phyloP scores from a whole-genome alignment of 768 basidiomycete species.

The Russula earlei region DNA sequence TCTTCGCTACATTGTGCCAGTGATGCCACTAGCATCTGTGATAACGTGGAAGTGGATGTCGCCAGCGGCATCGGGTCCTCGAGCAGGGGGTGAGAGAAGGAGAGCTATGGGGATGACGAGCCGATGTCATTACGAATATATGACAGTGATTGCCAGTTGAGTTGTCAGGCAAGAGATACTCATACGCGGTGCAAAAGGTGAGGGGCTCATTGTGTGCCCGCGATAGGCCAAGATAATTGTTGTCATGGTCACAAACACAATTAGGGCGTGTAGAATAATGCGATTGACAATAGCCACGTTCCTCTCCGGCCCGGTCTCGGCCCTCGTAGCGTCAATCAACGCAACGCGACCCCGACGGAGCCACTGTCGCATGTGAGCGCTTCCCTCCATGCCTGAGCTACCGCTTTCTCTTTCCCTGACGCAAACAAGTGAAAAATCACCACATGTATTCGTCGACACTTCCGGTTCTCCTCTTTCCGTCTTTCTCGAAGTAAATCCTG shows the following conservation, averaged over 20 bases:
- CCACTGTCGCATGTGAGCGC: not conserved
- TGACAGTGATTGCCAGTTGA: not conserved
- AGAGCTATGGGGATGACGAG: not conserved
- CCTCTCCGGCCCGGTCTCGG: too few species aligned
- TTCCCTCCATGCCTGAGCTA: not conserved
- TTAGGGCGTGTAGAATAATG: too few species aligned
- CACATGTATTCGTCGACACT: constrained; percentile 31
- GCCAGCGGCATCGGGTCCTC: constrained; percentile 3
- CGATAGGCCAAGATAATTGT: not conserved
- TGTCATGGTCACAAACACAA: not conserved
- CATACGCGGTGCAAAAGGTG: not conserved
- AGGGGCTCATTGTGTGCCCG: not conserved
- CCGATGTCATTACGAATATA: constrained; percentile 8
- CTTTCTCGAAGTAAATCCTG: constrained; percentile 46
- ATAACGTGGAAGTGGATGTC: constrained; percentile 1
- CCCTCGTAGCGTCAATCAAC: not conserved
- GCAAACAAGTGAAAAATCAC: constrained; percentile 4
- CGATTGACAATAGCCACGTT: too few species aligned
- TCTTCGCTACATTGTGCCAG: not conserved
- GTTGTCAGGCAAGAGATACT: not conserved
- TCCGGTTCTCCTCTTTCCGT: constrained; percentile 38
- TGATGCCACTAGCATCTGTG: not conserved
- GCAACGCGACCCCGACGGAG: not conserved
- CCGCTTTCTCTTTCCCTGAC: not conserved
- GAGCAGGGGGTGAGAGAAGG: not conserved